These are phyloP conservation scores for Rhizopogon roseolus DNA, from an alignment of 768 basidiomycete species.

Conservation along the genomic window DNA sequence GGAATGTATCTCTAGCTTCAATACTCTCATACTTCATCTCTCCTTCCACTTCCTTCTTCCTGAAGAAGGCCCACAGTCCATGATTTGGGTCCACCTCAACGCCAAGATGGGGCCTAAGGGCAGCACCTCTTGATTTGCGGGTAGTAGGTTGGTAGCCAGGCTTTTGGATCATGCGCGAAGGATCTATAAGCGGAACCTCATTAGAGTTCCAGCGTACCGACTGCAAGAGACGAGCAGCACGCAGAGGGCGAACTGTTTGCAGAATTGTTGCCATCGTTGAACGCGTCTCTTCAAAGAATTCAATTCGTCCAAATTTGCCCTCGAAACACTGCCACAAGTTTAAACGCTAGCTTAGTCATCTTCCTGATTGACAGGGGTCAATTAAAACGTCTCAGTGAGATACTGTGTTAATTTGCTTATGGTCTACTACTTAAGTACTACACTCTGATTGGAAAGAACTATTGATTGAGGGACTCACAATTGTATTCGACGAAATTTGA, in stretches of 20 bases:
- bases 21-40: slow-evolving; percentile 50
- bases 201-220: slow-evolving; percentile 18
- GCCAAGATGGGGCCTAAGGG: slow-evolving; percentile 38
- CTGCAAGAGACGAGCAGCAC: slow-evolving; percentile 9
- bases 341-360: slow-evolving; percentile 4
- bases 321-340: slow-evolving; percentile 17
- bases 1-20: slow-evolving; percentile 24
- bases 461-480: too few species aligned
- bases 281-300: neutral
- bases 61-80: slow-evolving; percentile 76
- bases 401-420: too few species aligned
- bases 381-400: too few species aligned
- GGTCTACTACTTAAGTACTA: too few species aligned
- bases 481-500: neutral
- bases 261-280: slow-evolving; percentile 18
- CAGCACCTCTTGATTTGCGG: slow-evolving; percentile 16
- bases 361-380: neutral
- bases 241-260: slow-evolving; percentile 14
- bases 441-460: too few species aligned
- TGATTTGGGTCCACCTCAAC: slow-evolving; percentile 53
- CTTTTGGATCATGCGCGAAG: slow-evolving; percentile 1
- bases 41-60: slow-evolving; percentile 48
- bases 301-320: neutral
- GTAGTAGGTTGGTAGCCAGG: neutral
- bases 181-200: slow-evolving; percentile 6